Evolutionary conservation across 1,139 yeast genomes (phyloP), one percentile per base, ranked within the genome.

Genomic region (Suhomyces ambrosiae): DNA sequence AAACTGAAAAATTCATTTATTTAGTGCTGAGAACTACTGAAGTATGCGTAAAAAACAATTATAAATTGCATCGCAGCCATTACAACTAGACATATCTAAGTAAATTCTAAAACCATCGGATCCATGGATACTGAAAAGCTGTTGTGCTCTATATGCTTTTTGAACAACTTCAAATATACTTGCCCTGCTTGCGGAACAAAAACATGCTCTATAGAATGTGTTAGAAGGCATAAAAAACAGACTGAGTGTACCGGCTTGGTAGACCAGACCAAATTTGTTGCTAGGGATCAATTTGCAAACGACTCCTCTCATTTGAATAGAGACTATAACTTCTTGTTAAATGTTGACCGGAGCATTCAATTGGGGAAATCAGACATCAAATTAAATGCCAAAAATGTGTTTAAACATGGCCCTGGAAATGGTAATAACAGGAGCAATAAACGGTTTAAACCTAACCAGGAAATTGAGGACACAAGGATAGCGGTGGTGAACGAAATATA

Each of bases 101-200:
- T 11, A 12, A 12, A 4, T 14, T 12, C 15, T 11, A 28, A 9
- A 7, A n/a, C 31, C 9, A 3, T n/a, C n/a, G 13, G 13, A 23
- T 23, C 32, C 22, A 34, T 35, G 39, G 42, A 35, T 13, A 32
- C 38, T 3, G 50, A 48, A 22, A 29, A 39, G 22, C 26, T 32
- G 5, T 33, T 54, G 25, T 82, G 88, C 52, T 68, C 69, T 31
- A 66, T 81, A 21, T 84, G 92, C 49, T 65, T 67, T 7, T 50
- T 53, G 15, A 58, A 65, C 15, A 59, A 56, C 14, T 60, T 70
- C 41, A 86, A 82, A 53, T 90, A 90, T 57, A 80, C 74, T n/a
- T 90, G 97, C 57, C 97, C 97, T 0, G 82, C 85, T 8, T 90
- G 97, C 55, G 65, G 64, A 7, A 58, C 67, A 11, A 71, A 65